Evolutionary conservation across 106 monocot species (phyloP).

Genomic region (Amphibolis antarctica): DNA sequence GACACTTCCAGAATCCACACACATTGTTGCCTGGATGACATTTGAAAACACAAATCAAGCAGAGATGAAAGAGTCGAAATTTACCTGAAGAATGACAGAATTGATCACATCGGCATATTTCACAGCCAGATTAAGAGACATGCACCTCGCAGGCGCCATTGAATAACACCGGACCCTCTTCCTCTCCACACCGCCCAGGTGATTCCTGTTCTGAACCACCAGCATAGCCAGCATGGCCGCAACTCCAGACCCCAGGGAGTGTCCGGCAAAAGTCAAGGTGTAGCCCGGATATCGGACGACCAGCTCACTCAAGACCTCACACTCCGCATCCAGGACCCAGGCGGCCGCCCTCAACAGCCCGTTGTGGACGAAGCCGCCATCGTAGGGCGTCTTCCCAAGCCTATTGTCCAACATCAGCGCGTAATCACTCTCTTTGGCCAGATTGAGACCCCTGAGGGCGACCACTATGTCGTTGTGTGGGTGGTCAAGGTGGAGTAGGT

Average conservation of each 20-base stretch:
- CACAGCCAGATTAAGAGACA: slow-evolving; percentile 58
- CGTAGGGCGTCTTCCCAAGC: slow-evolving; percentile 31
- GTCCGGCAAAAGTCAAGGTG: slow-evolving; percentile 37
- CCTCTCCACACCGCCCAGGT: slow-evolving; percentile 33
- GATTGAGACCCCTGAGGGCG: slow-evolving; percentile 48
- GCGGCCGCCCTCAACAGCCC: slow-evolving; percentile 54
- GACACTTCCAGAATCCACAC: too few relatives aligned
- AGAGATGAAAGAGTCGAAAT: background rate
- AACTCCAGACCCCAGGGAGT: slow-evolving; percentile 49
- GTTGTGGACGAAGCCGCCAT: slow-evolving; percentile 54
- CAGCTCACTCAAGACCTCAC: slow-evolving; percentile 10
- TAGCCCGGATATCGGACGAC: slow-evolving; percentile 20
- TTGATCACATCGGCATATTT: slow-evolving; percentile 61
- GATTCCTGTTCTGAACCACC: slow-evolving; percentile 32
- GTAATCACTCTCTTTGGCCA: slow-evolving; percentile 41
- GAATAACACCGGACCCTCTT: slow-evolving; percentile 42
- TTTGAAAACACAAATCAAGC: too few relatives aligned
- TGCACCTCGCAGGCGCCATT: slow-evolving; percentile 55
- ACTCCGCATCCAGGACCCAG: slow-evolving; percentile 27
- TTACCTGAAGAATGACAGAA: slow-evolving; percentile 56
- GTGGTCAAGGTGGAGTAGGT: slow-evolving; percentile 34
- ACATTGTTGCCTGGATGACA: too few relatives aligned
- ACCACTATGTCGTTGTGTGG: slow-evolving; percentile 34
- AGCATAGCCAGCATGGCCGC: slow-evolving; percentile 38
- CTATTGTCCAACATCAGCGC: slow-evolving; percentile 37